A percentile compares a stretch with the other conserved stretches of the same genome.
Evolutionary conservation across 2,329 filamentous ascomycete species (phyloP).

Genomic region (Aureobasidium leucospermi): DNA sequence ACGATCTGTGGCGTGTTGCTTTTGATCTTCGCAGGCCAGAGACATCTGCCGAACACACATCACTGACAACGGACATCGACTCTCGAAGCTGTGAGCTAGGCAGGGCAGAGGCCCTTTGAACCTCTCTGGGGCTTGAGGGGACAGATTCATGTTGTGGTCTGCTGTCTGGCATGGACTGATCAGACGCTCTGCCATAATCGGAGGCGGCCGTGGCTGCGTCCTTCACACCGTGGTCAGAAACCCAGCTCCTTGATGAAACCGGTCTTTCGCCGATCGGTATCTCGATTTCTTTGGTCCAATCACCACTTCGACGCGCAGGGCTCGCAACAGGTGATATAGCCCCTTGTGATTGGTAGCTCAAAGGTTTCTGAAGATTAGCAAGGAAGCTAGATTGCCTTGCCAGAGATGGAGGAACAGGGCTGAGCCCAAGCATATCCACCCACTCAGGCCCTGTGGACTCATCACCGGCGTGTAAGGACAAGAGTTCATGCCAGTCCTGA

Average conservation of each 20-base stretch:
- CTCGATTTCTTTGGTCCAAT: slow-evolving; percentile 45
- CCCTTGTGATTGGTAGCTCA: background rate
- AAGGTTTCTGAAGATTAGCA: slow-evolving; percentile 20
- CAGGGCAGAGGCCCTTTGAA: slow-evolving; percentile 16
- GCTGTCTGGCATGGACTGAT: background rate
- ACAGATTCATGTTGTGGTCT: background rate
- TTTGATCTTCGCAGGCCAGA: slow-evolving; percentile 30
- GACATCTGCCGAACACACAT: background rate
- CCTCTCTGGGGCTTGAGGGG: slow-evolving; percentile 8
- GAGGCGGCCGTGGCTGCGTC: background rate
- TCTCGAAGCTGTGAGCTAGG: background rate
- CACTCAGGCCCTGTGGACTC: slow-evolving; percentile 76
- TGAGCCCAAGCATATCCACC: slow-evolving; percentile 72
- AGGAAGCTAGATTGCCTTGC: slow-evolving; percentile 47
- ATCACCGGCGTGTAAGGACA: slow-evolving; percentile 69
- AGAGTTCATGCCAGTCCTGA: slow-evolving; percentile 73
- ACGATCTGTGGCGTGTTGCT: slow-evolving; percentile 30
- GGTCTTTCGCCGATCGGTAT: slow-evolving; percentile 55
- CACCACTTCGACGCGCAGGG: background rate
- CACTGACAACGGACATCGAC: slow-evolving; percentile 11
- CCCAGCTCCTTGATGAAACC: slow-evolving; percentile 39
- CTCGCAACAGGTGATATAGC: background rate
- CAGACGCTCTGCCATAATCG: background rate
- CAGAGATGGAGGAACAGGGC: slow-evolving; percentile 54
- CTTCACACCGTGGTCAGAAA: background rate